phyloP scores from a whole-genome alignment of 2,329 filamentous ascomycete species.

The Colletotrichum acutatum region DNA sequence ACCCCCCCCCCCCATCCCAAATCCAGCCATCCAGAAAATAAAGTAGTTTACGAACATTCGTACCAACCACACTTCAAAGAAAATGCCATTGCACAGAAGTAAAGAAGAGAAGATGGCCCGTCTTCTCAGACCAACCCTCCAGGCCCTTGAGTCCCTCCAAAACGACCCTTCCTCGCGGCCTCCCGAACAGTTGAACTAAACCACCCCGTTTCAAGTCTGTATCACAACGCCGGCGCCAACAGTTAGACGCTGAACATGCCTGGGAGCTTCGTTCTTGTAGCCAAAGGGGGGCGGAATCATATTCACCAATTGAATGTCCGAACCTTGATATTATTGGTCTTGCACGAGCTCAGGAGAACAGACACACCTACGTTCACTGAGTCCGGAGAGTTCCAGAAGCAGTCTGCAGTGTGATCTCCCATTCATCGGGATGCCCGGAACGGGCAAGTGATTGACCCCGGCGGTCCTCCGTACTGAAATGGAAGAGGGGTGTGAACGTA shows the following conservation, averaged over 20 bases:
- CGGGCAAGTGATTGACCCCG: conserved; percentile 9
- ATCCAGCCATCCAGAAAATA: background rate
- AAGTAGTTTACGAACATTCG: background rate
- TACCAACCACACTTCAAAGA: background rate
- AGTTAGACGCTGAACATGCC: background rate
- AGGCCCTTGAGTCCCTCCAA: no score
- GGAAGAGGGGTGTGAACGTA: conserved; percentile 9
- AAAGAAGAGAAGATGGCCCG: no score
- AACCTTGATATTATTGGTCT: background rate
- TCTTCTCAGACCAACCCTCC: no score
- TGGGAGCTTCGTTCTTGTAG: no score
- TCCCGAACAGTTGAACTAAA: background rate
- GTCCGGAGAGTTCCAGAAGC: background rate
- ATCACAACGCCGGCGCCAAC: conserved; percentile 17
- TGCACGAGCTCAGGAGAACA: background rate
- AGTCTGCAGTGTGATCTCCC: background rate
- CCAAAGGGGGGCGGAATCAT: no score
- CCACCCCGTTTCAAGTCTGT: conserved; percentile 26
- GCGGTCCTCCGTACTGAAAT: background rate
- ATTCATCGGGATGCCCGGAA: conserved; percentile 5
- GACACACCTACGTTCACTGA: background rate
- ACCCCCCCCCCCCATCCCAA: background rate
- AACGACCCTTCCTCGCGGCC: no score
- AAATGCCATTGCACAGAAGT: no score
- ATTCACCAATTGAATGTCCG: background rate